Conservation (phyloP, 306 rosid genomes). For the Fragaria ananassa region DNA sequence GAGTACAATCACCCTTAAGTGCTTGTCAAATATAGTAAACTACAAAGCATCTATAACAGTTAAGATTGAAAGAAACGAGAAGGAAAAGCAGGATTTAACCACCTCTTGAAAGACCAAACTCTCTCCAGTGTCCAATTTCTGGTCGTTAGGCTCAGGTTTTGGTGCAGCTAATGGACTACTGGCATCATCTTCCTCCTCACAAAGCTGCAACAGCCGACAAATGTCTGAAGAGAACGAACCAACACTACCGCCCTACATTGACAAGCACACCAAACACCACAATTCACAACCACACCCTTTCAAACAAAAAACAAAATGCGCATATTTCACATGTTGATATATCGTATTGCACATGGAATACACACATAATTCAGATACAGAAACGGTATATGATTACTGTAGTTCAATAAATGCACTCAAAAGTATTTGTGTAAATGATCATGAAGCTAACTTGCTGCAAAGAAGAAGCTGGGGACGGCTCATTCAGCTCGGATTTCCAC, state of each 20-base stretch:
- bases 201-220: slow-evolving; percentile 80
- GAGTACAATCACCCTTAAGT: slow-evolving; percentile 23
- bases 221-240: slow-evolving; percentile 98
- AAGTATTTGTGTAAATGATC: slow-evolving; percentile 14
- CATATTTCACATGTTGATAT: slow-evolving; percentile 19
- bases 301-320: slow-evolving; percentile 29
- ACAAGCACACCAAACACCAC: slow-evolving; percentile 35
- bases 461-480: slow-evolving; percentile 94
- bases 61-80: slow-evolving; percentile 5
- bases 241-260: slow-evolving; percentile 78
- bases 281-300: slow-evolving; percentile 44
- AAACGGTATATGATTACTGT: background rate
- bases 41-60: background rate
- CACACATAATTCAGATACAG: slow-evolving; percentile 13
- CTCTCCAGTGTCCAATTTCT: slow-evolving; percentile 56
- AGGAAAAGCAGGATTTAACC: slow-evolving; percentile 10
- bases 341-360: background rate
- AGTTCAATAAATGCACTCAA: slow-evolving; percentile 18
- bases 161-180: slow-evolving; percentile 83
- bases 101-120: slow-evolving; percentile 62
- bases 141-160: slow-evolving; percentile 84
- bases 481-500: slow-evolving; percentile 96
- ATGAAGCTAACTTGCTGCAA: slow-evolving; percentile 78
- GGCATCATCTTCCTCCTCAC: slow-evolving; percentile 99
- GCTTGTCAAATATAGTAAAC: slow-evolving; percentile 1